Conservation (phyloP, 345 rosid species). For the Brassica carinata region DNA sequence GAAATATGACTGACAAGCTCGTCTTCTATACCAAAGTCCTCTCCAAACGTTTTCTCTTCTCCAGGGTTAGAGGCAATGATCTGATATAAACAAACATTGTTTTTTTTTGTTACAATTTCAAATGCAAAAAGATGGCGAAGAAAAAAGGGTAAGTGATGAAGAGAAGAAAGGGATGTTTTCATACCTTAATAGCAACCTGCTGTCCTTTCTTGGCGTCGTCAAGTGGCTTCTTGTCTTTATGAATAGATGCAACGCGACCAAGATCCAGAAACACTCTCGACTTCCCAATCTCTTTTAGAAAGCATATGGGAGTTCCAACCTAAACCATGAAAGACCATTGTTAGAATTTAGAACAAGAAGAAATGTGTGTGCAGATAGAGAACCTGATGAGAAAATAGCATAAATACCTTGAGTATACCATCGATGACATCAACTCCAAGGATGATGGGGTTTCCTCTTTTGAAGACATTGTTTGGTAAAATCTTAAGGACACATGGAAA, state of each 20-base stretch:
- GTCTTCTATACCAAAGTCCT: slow-evolving; percentile 82
- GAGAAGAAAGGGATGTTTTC: not conserved
- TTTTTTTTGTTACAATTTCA: not conserved
- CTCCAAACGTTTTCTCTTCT: slow-evolving; percentile 88
- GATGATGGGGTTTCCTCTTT: slow-evolving; percentile 83
- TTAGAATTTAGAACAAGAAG: not conserved
- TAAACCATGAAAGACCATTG: slow-evolving; percentile 32
- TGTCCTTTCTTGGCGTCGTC: slow-evolving; percentile 80
- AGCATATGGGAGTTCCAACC: slow-evolving; percentile 91
- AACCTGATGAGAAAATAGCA: not conserved
- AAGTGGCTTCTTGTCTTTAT: slow-evolving; percentile 70
- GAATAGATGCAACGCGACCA: slow-evolving; percentile 84
- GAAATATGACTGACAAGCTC: slow-evolving; percentile 88
- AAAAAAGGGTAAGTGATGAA: not conserved
- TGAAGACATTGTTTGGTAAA: slow-evolving; percentile 72
- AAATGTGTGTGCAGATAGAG: not conserved
- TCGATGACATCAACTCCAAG: slow-evolving; percentile 83
- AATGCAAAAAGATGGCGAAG: not conserved
- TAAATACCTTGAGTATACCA: slow-evolving; percentile 74
- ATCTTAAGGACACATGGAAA: slow-evolving; percentile 90
- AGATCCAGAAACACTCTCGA: slow-evolving; percentile 69
- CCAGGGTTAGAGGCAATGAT: slow-evolving; percentile 68
- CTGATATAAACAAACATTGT: slow-evolving; percentile 38
- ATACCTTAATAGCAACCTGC: slow-evolving; percentile 87
- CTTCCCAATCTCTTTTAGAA: slow-evolving; percentile 34